These are phyloP conservation scores for Huntiella decipiens DNA, from an alignment of 2,329 filamentous ascomycete genomes.

Conservation along the genomic window DNA sequence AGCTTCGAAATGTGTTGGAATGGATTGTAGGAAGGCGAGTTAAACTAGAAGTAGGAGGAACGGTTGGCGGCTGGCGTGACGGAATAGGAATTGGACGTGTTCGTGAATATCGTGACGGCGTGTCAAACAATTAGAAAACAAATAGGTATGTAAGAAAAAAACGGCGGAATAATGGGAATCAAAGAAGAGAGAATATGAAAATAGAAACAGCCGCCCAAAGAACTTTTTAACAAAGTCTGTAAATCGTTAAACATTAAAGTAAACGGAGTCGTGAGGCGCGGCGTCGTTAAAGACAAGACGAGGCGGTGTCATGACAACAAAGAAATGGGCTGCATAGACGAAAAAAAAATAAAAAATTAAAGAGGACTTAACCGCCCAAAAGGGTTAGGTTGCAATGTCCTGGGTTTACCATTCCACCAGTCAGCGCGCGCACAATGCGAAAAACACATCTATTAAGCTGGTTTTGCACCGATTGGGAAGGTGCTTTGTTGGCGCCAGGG, in stretches of 20 bases:
- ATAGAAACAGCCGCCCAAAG: not conserved
- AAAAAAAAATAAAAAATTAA: not conserved
- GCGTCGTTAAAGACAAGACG: not conserved
- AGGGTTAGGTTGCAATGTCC: too few species aligned
- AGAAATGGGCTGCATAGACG: not conserved
- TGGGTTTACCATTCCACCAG: too few species aligned
- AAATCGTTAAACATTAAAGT: not conserved
- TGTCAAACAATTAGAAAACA: not conserved
- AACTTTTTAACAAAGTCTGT: not conserved
- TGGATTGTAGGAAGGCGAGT: too few species aligned
- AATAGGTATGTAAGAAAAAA: not conserved
- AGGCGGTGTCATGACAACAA: conserved; percentile 7
- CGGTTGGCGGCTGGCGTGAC: too few species aligned
- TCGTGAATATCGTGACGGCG: not conserved
- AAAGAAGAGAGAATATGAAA: not conserved
- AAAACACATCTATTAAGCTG: too few species aligned
- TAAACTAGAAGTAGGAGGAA: too few species aligned
- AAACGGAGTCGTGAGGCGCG: not conserved
- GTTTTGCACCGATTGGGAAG: too few species aligned
- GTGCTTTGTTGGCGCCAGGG: too few species aligned
- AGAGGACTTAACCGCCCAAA: not conserved
- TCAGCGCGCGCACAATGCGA: too few species aligned
- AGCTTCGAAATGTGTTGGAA: too few species aligned
- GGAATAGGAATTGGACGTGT: too few species aligned
- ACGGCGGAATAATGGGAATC: too few species aligned